Evolutionary conservation across 139 green algal genomes (phyloP).

Genomic region (Protoeuglena noctilucae): DNA sequence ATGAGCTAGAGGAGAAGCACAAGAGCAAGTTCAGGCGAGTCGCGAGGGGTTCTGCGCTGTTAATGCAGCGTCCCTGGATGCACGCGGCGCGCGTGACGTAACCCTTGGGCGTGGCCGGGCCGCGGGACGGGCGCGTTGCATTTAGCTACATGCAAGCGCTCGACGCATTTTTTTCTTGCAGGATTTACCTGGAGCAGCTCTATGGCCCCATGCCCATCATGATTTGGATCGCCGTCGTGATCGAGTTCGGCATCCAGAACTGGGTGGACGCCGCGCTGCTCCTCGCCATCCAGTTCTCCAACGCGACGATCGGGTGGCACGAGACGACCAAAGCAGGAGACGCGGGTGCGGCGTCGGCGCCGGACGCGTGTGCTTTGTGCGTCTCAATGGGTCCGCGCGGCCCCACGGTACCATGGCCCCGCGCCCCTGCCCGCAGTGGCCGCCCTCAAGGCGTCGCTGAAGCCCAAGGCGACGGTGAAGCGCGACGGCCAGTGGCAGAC

Average conservation of each 20-base stretch:
- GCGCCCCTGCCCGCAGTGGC: background rate
- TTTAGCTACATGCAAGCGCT: too few species aligned
- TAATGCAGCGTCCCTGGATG: too few species aligned
- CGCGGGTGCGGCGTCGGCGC: slow-evolving; percentile 32
- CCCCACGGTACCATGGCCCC: background rate
- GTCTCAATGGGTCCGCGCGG: background rate
- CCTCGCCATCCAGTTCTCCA: slow-evolving; percentile 64
- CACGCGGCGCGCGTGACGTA: too few species aligned
- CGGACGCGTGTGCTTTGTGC: background rate
- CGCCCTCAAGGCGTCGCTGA: slow-evolving; percentile 63
- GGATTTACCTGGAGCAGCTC: slow-evolving; percentile 26
- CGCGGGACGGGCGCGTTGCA: too few species aligned
- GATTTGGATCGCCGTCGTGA: slow-evolving; percentile 71
- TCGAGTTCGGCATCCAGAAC: slow-evolving; percentile 50
- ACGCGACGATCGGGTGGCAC: slow-evolving; percentile 60
- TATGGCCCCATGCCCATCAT: slow-evolving; percentile 70
- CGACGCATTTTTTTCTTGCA: too few species aligned
- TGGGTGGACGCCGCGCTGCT: slow-evolving; percentile 55
- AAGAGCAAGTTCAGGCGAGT: too few species aligned
- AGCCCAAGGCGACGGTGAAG: slow-evolving; percentile 56
- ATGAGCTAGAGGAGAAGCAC: slow-evolving; percentile 62
- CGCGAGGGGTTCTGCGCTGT: too few species aligned
- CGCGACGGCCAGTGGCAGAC: slow-evolving; percentile 49
- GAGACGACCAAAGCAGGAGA: slow-evolving; percentile 63
- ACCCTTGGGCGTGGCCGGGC: too few species aligned